phyloP scores from a whole-genome alignment of 345 rosid genomes.

The Salix udensis region DNA sequence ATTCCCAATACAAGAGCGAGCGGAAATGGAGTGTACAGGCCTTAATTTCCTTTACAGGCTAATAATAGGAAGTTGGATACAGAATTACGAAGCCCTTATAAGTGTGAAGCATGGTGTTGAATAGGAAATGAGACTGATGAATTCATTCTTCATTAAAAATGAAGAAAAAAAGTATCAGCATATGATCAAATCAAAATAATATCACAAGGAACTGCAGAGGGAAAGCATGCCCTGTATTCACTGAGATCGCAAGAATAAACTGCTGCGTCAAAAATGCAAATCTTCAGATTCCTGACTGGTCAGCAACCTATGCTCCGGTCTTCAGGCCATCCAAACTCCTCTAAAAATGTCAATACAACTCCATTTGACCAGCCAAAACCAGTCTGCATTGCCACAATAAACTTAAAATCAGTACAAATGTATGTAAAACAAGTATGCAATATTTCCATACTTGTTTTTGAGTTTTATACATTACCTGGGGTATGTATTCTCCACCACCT shows the following conservation, averaged over 20 bases:
- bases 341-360: constrained; percentile 73
- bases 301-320: constrained; percentile 43
- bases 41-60: too few species aligned
- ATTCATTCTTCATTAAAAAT: too few species aligned
- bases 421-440: constrained; percentile 4
- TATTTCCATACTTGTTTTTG: constrained; percentile 25
- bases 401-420: not conserved
- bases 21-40: too few species aligned
- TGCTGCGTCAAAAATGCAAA: not conserved
- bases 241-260: not conserved
- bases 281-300: not conserved
- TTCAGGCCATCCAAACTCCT: constrained; percentile 90
- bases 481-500: constrained; percentile 63
- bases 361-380: constrained; percentile 99
- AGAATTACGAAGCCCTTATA: not conserved
- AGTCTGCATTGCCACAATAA: constrained; percentile 44
- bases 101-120: not conserved
- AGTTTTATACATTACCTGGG: constrained; percentile 50
- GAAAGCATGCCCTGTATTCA: too few species aligned
- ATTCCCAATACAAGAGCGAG: too few species aligned
- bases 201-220: not conserved
- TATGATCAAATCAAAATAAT: too few species aligned
- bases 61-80: not conserved
- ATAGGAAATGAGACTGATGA: not conserved
- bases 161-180: not conserved